phyloP scores from a whole-genome alignment of 2,329 filamentous ascomycete genomes.

The Biscogniauxia sp. region DNA sequence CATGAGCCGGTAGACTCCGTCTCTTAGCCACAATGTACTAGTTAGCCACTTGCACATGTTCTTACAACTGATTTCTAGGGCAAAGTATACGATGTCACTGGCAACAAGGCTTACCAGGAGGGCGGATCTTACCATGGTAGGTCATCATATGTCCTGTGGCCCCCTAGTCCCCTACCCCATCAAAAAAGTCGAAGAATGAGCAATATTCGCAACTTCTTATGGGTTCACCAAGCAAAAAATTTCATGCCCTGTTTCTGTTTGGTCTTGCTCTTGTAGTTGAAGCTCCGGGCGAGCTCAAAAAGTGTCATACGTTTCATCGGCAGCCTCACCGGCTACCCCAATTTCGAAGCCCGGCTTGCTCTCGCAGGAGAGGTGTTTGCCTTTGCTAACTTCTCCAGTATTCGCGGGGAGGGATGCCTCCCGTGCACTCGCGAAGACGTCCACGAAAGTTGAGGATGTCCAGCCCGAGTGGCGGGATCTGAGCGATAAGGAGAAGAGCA shows the following conservation, averaged over 20 bases:
- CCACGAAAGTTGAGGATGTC: slow-evolving; percentile 81
- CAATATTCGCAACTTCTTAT: neutral
- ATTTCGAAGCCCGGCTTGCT: neutral
- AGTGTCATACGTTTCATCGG: slow-evolving; percentile 9
- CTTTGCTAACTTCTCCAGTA: slow-evolving; percentile 52
- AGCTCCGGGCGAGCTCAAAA: neutral
- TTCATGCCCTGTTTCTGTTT: slow-evolving; percentile 2
- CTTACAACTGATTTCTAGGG: slow-evolving; percentile 53
- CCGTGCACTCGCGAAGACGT: slow-evolving; percentile 83
- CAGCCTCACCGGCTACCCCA: slow-evolving; percentile 5
- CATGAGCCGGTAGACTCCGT: neutral
- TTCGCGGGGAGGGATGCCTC: slow-evolving; percentile 96
- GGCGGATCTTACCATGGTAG: slow-evolving; percentile 83
- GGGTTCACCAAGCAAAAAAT: neutral
- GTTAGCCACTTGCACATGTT: neutral
- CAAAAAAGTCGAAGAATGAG: neutral
- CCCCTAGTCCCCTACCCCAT: neutral
- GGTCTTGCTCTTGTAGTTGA: neutral
- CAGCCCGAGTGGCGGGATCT: slow-evolving; percentile 79
- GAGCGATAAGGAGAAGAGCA: slow-evolving; percentile 78
- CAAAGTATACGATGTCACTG: slow-evolving; percentile 89
- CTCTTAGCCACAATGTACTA: neutral
- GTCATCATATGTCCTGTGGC: slow-evolving; percentile 25
- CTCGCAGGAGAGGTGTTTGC: slow-evolving; percentile 7
- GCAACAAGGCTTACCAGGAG: slow-evolving; percentile 81